Conservation (phyloP, 148 eudicot genomes). For the Pharnaceum exiguum region DNA sequence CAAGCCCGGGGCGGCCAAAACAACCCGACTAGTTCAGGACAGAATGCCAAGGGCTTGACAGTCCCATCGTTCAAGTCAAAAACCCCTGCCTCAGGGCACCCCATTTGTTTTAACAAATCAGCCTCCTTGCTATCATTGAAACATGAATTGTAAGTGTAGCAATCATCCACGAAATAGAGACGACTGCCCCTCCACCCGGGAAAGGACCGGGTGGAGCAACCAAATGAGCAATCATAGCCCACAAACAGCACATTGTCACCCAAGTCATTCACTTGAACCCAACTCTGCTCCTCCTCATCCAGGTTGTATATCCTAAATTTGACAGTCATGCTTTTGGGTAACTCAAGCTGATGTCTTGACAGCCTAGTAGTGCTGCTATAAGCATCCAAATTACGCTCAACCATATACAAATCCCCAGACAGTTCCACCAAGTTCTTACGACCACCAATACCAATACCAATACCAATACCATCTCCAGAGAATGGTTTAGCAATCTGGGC, state of each 20-base stretch:
- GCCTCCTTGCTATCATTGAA: background rate
- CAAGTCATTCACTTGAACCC: slow-evolving; percentile 1
- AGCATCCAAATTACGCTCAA: background rate
- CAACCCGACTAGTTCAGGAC: background rate
- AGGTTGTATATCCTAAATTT: slow-evolving; percentile 5
- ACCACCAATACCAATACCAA: too few species aligned
- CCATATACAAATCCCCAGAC: background rate
- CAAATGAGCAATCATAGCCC: slow-evolving; percentile 10
- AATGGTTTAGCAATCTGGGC: background rate
- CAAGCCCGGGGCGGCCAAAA: slow-evolving; percentile 5
- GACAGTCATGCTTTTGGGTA: background rate
- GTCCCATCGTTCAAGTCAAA: background rate
- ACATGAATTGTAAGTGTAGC: slow-evolving; percentile 2
- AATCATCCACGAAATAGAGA: background rate
- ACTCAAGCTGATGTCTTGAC: background rate
- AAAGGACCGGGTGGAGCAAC: slow-evolving; percentile 3
- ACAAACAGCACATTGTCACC: background rate
- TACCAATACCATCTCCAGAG: background rate
- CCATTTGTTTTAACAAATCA: background rate
- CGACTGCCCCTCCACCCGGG: slow-evolving; percentile 2
- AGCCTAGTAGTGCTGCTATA: background rate
- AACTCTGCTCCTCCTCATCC: background rate
- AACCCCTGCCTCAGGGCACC: slow-evolving; percentile 9
- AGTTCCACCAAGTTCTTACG: background rate
- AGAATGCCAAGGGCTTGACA: background rate